These are phyloP conservation scores for Voacanga thouarsii DNA, from an alignment of 257 asterid species.

Conservation along the genomic window DNA sequence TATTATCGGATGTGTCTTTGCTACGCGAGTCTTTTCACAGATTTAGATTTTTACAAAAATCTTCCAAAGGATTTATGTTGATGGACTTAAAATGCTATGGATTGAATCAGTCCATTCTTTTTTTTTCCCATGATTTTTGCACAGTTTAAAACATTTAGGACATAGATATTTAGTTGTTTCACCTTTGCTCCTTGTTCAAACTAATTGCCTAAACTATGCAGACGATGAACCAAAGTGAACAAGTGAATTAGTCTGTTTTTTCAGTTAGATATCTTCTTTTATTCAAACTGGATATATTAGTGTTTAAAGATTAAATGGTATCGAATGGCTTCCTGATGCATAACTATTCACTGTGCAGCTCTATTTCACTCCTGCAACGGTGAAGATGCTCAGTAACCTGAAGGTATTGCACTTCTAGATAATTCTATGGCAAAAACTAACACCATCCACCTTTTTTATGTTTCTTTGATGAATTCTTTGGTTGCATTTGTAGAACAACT, in stretches of 20 bases:
- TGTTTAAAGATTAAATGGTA: not conserved
- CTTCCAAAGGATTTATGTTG: not conserved
- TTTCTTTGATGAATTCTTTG: constrained; percentile 14
- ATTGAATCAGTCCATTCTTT: not conserved
- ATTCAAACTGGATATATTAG: not conserved
- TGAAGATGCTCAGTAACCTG: constrained; percentile 98
- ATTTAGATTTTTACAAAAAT: not conserved
- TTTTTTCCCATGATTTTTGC: not conserved
- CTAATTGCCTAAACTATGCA: not conserved
- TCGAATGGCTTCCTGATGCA: constrained; percentile 10
- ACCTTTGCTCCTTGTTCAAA: not conserved
- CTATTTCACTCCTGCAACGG: constrained; percentile 97
- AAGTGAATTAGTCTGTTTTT: not conserved
- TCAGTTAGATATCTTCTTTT: not conserved
- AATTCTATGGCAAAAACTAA: constrained; percentile 8
- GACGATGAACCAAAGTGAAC: not conserved
- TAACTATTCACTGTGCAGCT: constrained; percentile 46
- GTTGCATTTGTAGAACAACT: not conserved
- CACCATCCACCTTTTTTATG: not conserved
- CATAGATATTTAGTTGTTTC: not conserved
- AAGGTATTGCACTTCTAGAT: constrained; percentile 55
- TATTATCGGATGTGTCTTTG: not conserved
- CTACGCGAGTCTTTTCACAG: not conserved
- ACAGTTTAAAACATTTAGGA: not conserved
- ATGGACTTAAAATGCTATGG: not conserved